Evolutionary conservation across 2,329 filamentous ascomycete genomes (phyloP), one percentile per base, ranked within the genome.

Genomic region (Coniella vitis): DNA sequence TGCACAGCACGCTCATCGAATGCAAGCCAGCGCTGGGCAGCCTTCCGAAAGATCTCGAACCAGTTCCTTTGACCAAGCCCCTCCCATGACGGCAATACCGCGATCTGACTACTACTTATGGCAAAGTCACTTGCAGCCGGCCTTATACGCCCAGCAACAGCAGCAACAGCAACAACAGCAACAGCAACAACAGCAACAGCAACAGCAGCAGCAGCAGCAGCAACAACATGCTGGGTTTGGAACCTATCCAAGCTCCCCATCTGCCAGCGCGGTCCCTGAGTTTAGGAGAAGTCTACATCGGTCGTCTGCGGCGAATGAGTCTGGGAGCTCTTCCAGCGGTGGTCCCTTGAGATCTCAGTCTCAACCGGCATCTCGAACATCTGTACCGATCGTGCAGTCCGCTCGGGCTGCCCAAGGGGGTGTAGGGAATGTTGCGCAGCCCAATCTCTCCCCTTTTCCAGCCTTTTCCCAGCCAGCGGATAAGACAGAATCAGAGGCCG

Each of bases 341-440:
- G 77, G 79, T 56, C 69, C 78, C n/a, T 62, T 81, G 53, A 73
- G 81, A 54, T 84, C 81, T 21, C 81, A 84, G 60, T 84, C 81
- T n/a, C 81, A 84, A 60, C 81, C 81, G 20, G 79, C 80, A 3
- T 74, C 77, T 31, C 69, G 78, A 29, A 60, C 59, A 3, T 59
- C 68, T 3, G 62, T 67, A 56, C 52, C 55, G 57, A 63, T 40
- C 54, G 64, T 57, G 29, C 69, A 57, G 51, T 59, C 48, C 52
- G 58, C 57, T 46, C 65, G 68, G 56, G 55, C 68, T 36, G 57
- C 69, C 19, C 66, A 66, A 41, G 68, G 66, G 12, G 56, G 67
- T 2, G 54, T 65, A 0, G 60, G 60, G 31, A 62, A 67, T 47
- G 60, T 63, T 10, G 52, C 68, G 31, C 72, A 69, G 48, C 55